A percentile compares a stretch with the other conserved stretches of the same genome.
These are phyloP conservation scores for Ciborinia camelliae DNA, from an alignment of 2,329 filamentous ascomycete genomes.

Conservation along the genomic window DNA sequence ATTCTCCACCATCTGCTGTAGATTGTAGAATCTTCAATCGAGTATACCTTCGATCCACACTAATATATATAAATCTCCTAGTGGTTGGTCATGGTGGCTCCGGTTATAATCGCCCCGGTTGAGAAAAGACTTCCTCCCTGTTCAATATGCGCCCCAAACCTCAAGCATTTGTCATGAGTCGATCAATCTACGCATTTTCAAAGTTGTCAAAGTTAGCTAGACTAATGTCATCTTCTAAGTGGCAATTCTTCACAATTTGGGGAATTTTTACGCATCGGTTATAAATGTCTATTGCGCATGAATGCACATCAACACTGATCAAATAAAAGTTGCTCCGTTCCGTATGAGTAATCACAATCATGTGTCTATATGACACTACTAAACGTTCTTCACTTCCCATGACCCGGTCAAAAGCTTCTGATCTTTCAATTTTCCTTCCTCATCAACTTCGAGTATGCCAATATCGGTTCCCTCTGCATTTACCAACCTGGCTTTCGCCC, in stretches of 20 bases:
- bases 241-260: not conserved
- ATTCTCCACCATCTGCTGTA: no score
- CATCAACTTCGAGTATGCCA: constrained; percentile 42
- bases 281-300: not conserved
- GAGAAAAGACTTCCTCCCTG: not conserved
- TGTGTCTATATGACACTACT: not conserved
- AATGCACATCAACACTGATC: not conserved
- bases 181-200: not conserved
- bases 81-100: not conserved
- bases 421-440: constrained; percentile 42
- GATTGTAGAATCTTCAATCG: not conserved
- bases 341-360: not conserved
- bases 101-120: not conserved
- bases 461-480: constrained; percentile 43
- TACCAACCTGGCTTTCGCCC: constrained; percentile 44
- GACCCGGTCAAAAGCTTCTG: constrained; percentile 42
- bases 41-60: not conserved
- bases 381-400: constrained; percentile 24
- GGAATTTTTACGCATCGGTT: not conserved
- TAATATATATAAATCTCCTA: not conserved
- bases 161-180: not conserved
- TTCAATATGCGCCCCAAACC: not conserved
- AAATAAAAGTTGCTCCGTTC: not conserved
- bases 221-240: not conserved
- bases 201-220: not conserved